Percentiles rank a stretch among this genome's conserved stretches.
Conservation (phyloP, 148 eudicot genomes). For the Amaranthus palmeri region DNA sequence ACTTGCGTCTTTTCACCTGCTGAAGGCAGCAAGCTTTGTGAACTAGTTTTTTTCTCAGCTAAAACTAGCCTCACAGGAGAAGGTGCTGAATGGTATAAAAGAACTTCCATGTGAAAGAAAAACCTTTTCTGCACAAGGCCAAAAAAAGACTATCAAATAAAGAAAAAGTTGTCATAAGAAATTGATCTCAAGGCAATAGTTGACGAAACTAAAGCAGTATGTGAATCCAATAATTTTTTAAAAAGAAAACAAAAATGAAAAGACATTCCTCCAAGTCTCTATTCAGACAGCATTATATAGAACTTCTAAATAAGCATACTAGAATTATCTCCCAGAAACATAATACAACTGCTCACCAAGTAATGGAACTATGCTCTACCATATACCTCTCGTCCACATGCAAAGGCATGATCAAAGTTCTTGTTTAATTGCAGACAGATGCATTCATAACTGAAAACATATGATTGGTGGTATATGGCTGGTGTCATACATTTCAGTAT, state of each 20-base stretch:
- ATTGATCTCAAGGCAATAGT: not conserved
- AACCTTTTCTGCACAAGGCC: constrained; percentile 28
- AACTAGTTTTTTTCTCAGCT: constrained; percentile 23
- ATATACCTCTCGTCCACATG: not conserved
- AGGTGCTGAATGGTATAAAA: constrained; percentile 43
- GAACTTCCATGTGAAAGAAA: constrained; percentile 47
- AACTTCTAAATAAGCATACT: not conserved
- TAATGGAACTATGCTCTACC: not conserved
- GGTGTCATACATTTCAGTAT: not conserved
- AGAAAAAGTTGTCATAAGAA: not conserved
- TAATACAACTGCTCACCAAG: not conserved
- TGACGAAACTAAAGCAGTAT: not conserved
- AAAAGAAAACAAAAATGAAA: not conserved
- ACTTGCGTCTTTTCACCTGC: constrained; percentile 19
- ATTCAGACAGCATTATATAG: not conserved
- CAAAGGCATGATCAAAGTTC: not conserved
- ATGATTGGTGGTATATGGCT: not conserved
- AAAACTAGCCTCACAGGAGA: constrained; percentile 27
- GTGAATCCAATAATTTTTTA: not conserved
- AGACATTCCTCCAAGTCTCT: not conserved
- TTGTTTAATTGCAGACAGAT: not conserved
- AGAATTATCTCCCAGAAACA: not conserved
- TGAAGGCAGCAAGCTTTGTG: constrained; percentile 19
- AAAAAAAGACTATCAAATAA: not conserved
- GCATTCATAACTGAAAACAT: not conserved